Conservation (phyloP, 1,139 yeast genomes). For the Pichia terricola region DNA sequence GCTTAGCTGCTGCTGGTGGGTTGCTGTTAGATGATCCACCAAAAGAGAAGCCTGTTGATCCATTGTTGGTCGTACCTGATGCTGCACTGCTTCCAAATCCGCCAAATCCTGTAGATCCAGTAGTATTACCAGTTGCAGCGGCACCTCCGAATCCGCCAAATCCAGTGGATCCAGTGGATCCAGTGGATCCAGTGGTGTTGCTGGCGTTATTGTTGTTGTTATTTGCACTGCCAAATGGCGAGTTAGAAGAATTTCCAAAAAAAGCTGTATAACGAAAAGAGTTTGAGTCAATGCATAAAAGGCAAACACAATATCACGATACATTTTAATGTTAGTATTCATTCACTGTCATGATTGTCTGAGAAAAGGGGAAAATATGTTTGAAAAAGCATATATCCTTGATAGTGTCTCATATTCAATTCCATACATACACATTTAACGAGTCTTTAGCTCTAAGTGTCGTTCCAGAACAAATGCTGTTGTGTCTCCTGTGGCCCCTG, state of each 20-base stretch:
- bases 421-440: no score
- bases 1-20: not conserved
- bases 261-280: no score
- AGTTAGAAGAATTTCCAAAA: constrained; percentile 1
- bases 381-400: no score
- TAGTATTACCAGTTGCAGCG: not conserved
- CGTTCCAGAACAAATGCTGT: no score
- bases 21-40: not conserved
- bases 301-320: no score
- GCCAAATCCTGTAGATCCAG: not conserved
- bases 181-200: not conserved
- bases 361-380: no score
- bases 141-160: not conserved
- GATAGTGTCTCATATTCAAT: no score
- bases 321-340: no score
- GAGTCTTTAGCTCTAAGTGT: no score
- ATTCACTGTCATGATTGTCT: no score
- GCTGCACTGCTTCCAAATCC: constrained; percentile 1
- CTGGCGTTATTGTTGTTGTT: not conserved
- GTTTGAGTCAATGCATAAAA: no score
- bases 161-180: not conserved
- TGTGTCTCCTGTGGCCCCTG: no score
- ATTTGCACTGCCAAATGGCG: constrained; percentile 3
- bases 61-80: not conserved
- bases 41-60: not conserved